phyloP scores from a whole-genome alignment of 768 basidiomycete species.

The Leccinum rimulosum region DNA sequence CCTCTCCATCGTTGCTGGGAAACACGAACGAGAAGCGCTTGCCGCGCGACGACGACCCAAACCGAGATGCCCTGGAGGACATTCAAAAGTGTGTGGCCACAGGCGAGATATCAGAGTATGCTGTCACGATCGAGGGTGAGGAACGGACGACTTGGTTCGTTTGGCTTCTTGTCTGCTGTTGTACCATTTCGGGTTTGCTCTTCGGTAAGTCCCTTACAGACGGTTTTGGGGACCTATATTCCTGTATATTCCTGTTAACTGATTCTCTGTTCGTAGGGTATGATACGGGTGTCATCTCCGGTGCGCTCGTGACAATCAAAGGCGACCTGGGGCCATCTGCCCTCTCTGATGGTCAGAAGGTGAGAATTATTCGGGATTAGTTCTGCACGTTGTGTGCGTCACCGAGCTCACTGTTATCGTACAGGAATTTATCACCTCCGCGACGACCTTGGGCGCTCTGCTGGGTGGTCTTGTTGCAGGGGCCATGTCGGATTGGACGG shows the following conservation, averaged over 20 bases:
- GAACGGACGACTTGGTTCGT: conserved; percentile 70
- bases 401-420: not conserved
- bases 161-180: conserved; percentile 71
- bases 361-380: conserved; percentile 14
- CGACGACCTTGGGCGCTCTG: conserved; percentile 76
- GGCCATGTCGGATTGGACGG: conserved; percentile 58
- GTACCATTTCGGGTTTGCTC: conserved; percentile 72
- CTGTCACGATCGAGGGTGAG: conserved; percentile 62
- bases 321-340: conserved; percentile 57
- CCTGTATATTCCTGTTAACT: conserved; percentile 3
- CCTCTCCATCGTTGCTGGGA: not conserved
- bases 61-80: conserved; percentile 15
- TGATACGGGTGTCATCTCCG: conserved; percentile 79
- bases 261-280: conserved; percentile 47
- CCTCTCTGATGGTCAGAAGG: conserved; percentile 65
- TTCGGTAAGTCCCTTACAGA: conserved; percentile 51
- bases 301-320: conserved; percentile 73
- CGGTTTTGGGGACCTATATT: not conserved
- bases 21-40: conserved; percentile 6
- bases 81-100: conserved; percentile 11
- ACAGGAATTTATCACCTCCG: conserved; percentile 77
- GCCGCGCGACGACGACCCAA: not conserved
- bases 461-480: conserved; percentile 64
- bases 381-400: too few species aligned
- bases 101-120: conserved; percentile 58